Percentiles rank a stretch among this genome's conserved stretches.
These are phyloP conservation scores for Poa pratensis DNA, from an alignment of 176 grass and related monocot genomes.

Conservation along the genomic window DNA sequence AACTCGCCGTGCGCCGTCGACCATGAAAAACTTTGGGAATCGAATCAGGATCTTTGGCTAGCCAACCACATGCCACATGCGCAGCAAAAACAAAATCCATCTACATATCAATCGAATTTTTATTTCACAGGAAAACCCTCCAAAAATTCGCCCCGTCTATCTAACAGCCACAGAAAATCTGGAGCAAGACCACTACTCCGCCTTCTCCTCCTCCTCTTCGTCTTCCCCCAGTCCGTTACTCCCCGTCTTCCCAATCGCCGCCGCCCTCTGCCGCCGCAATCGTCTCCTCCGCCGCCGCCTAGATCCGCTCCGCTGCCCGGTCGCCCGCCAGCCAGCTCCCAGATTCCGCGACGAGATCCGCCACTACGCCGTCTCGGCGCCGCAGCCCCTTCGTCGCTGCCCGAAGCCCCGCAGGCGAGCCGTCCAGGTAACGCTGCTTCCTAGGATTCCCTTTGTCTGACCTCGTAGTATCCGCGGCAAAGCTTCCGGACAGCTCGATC, in stretches of 20 bases:
- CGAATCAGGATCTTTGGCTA: conserved; percentile 30
- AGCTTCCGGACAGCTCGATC: conserved; percentile 26
- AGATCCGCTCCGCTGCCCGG: not conserved
- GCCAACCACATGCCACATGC: conserved; percentile 21
- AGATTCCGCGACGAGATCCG: conserved; percentile 30
- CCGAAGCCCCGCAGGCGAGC: not conserved
- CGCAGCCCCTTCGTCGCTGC: not conserved
- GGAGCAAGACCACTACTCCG: conserved; percentile 31
- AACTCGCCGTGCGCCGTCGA: conserved; percentile 11
- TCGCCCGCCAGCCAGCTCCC: conserved; percentile 8
- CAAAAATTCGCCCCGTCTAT: not conserved
- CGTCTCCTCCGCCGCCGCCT: not conserved
- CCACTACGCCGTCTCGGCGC: not conserved
- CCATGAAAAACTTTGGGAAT: not conserved
- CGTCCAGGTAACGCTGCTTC: conserved; percentile 27
- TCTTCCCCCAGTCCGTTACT: conserved; percentile 27
- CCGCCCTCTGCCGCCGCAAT: not conserved
- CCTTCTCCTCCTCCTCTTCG: conserved; percentile 1
- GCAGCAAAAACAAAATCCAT: not conserved
- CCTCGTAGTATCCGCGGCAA: not conserved
- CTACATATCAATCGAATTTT: not conserved
- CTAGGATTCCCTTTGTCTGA: not conserved
- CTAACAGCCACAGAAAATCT: conserved; percentile 56
- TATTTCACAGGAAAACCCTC: not conserved
- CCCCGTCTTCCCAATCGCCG: conserved; percentile 13